These are phyloP conservation scores for Mycosphaerella arachidis DNA, from an alignment of 2,329 filamentous ascomycete genomes.

Conservation along the genomic window DNA sequence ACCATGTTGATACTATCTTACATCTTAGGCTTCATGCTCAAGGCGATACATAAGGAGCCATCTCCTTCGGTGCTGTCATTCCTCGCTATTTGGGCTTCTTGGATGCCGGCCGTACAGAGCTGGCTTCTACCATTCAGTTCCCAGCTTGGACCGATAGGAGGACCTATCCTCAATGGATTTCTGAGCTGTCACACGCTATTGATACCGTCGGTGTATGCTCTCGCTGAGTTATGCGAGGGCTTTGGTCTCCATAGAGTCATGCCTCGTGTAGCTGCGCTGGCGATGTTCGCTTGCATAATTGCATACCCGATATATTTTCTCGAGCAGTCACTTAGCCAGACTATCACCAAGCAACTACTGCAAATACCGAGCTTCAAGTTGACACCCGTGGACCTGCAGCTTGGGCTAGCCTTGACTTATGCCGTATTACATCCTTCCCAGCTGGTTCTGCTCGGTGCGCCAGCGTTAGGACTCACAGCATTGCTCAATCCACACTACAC, in stretches of 20 bases:
- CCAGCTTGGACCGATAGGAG: slow-evolving; percentile 62
- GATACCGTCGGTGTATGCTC: slow-evolving; percentile 38
- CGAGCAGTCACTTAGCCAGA: neutral
- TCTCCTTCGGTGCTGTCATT: neutral
- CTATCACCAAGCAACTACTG: neutral
- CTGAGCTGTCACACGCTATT: slow-evolving; percentile 60
- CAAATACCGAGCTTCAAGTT: slow-evolving; percentile 36
- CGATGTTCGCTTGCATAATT: neutral
- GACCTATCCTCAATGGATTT: slow-evolving; percentile 70
- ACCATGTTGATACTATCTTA: slow-evolving; percentile 59
- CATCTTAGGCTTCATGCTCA: slow-evolving; percentile 6
- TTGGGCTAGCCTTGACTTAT: slow-evolving; percentile 59
- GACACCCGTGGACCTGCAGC: slow-evolving; percentile 67
- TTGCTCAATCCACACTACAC: slow-evolving; percentile 68
- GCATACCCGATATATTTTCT: neutral
- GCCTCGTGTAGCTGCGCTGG: neutral
- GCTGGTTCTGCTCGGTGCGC: slow-evolving; percentile 61
- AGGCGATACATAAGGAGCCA: neutral
- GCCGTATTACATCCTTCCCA: slow-evolving; percentile 63
- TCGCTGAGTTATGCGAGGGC: slow-evolving; percentile 15
- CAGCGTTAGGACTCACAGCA: slow-evolving; percentile 67
- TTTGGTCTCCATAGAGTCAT: neutral
- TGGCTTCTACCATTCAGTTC: slow-evolving; percentile 65
- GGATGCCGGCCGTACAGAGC: slow-evolving; percentile 68
- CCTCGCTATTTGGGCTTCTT: slow-evolving; percentile 63